phyloP scores from a whole-genome alignment of 345 rosid genomes.

The Mangifera indica region DNA sequence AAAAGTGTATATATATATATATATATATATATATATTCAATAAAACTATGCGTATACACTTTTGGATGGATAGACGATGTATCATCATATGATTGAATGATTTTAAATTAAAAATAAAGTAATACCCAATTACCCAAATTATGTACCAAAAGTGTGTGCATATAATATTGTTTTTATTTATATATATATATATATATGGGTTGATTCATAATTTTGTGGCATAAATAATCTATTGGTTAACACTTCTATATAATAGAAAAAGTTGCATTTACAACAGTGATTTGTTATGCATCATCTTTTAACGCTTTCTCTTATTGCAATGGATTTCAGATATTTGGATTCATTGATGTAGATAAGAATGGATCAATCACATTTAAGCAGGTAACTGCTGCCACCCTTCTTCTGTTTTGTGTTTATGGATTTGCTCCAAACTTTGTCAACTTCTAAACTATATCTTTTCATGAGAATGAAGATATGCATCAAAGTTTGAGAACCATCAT shows the following conservation, averaged over 20 bases:
- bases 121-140: no score
- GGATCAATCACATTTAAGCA: slow-evolving; percentile 86
- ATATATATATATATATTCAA: no score
- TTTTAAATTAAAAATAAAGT: no score
- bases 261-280: background rate
- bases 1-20: no score
- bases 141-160: no score
- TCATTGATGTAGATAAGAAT: slow-evolving; percentile 72
- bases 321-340: slow-evolving; percentile 65
- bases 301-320: background rate
- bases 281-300: background rate
- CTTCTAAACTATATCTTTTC: background rate
- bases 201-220: background rate
- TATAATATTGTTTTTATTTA: no score
- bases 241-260: background rate
- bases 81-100: no score
- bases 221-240: background rate
- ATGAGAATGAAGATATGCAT: background rate
- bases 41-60: no score
- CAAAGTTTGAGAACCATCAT: background rate
- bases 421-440: background rate
- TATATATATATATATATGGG: no score
- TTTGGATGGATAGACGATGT: no score
- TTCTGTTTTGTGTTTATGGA: background rate
- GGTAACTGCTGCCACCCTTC: slow-evolving; percentile 39